A percentile compares a stretch with the other conserved stretches of the same genome.
These are phyloP conservation scores for Micractinium sp. DNA, from an alignment of 139 green algal genomes.

Conservation along the genomic window DNA sequence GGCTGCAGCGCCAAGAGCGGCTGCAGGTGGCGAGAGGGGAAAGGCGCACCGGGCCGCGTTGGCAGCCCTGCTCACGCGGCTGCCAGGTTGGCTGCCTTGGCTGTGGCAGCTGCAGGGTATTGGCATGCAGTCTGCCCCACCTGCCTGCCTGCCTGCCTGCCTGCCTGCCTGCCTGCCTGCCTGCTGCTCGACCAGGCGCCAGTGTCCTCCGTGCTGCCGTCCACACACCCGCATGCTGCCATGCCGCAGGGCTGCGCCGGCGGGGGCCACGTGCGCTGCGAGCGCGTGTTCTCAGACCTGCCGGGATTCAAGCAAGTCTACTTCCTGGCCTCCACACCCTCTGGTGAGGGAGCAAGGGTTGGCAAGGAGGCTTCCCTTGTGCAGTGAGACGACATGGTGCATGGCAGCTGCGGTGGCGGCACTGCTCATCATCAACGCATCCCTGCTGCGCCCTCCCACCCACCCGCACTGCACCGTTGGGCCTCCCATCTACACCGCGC, in stretches of 20 bases:
- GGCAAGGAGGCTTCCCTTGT: no score
- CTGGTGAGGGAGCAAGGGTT: background rate
- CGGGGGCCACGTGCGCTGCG: conserved; percentile 20
- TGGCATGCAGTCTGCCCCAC: background rate
- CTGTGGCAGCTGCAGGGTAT: no score
- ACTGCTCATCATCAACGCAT: background rate
- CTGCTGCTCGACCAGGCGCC: no score
- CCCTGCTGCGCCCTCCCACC: no score
- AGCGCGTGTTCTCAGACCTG: conserved; percentile 23
- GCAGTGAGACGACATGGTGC: background rate
- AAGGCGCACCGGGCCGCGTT: no score
- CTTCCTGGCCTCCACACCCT: conserved; percentile 28
- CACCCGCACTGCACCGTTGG: background rate
- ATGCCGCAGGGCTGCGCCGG: background rate
- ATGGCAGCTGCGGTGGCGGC: background rate
- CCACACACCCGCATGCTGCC: no score
- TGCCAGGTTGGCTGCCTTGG: no score
- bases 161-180: background rate
- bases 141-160: background rate
- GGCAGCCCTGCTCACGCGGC: background rate
- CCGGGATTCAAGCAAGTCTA: conserved; percentile 30
- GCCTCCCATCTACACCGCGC: background rate
- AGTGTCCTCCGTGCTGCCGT: no score
- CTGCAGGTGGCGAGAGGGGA: background rate
- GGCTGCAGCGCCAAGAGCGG: no score